Base-by-base conservation (phyloP, 2,329 filamentous ascomycete species). In the Emericellopsis cladophorae region DNA sequence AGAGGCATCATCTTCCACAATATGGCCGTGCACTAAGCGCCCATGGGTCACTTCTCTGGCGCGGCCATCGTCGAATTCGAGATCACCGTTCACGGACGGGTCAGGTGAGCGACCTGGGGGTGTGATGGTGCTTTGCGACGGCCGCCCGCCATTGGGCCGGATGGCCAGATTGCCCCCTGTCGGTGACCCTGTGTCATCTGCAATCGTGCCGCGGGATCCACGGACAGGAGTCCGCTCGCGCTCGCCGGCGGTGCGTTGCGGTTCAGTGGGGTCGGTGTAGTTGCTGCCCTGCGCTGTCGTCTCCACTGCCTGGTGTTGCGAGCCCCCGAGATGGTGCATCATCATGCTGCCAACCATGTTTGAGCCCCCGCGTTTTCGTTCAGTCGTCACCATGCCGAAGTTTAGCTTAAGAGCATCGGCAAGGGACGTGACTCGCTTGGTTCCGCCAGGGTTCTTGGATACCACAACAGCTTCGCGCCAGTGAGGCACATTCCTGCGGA, bases 381-480 rank as follows among this genome's bases (percentile, higher is more conserved):
- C 87, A 7, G 87, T 93, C 3, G 86, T 93, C 42, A 98, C 88
- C 56, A 98, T 88, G 49, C 92, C 92, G 51, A 98, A 98, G 67
- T 93, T 96, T 51, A 98, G 76, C 70, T 96, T 96, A 51, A 98
- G 65, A 3, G 88, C 88, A 65, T 98, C 92, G 45, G 92, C 92
- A 41, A 98, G 70, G 23, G 90, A 95, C 12, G 92, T 98, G 32
- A 96, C 92, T 49, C 92, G 78, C 68, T 98, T 98, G 38, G 92
- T 96, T 44, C 92, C 92, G 42, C 92, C 92, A 2, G 92, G 85
- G 56, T 98, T 98, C 68, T 98, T 98, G 56, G 90, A 96, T 18
- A 98, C 92, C 14, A 95, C 89, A 7, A 98, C 92, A 9, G 87
- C 88, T 50, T 95, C 82, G 46, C 72, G 78, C 92, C 92, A 98